phyloP scores from a whole-genome alignment of 129 eudicot species.

The Artemisia annua region DNA sequence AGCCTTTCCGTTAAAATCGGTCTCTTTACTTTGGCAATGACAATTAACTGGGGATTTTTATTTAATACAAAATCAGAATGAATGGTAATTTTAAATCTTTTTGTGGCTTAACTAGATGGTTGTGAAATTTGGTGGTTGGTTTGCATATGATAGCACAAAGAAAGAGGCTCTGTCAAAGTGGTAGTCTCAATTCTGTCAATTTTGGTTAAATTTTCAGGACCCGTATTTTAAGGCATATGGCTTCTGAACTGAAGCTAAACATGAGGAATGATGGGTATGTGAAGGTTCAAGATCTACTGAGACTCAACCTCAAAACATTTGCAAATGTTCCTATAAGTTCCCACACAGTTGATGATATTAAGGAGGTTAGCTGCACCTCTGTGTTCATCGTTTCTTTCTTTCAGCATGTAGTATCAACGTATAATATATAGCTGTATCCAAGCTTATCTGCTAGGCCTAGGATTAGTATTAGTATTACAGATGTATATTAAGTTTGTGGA shows the following conservation, averaged over 20 bases:
- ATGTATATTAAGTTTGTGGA: neutral
- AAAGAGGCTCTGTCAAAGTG: neutral
- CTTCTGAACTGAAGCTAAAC: conserved; percentile 65
- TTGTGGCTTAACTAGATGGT: neutral
- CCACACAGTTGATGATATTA: conserved; percentile 73
- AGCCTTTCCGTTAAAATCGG: neutral
- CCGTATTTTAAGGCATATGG: conserved; percentile 85
- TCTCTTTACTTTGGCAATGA: neutral
- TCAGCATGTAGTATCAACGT: neutral
- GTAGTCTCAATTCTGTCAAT: neutral
- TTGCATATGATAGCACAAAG: neutral
- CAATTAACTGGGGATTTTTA: neutral
- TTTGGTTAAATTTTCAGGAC: conserved; percentile 45
- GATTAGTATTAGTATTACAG: neutral
- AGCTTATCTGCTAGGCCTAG: no score
- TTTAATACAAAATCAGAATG: no score
- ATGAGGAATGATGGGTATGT: conserved; percentile 94
- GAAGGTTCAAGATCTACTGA: conserved; percentile 73
- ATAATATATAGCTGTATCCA: neutral
- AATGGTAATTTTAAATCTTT: neutral
- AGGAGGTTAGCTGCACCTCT: conserved; percentile 52
- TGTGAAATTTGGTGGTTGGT: neutral
- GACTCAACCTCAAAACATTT: conserved; percentile 66
- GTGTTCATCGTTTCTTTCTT: neutral
- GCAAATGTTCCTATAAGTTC: conserved; percentile 71